Evolutionary conservation across 805 yeast genomes (phyloP), one percentile per base, ranked within the genome.

Genomic region (Zygosaccharomyces gambellarensis): DNA sequence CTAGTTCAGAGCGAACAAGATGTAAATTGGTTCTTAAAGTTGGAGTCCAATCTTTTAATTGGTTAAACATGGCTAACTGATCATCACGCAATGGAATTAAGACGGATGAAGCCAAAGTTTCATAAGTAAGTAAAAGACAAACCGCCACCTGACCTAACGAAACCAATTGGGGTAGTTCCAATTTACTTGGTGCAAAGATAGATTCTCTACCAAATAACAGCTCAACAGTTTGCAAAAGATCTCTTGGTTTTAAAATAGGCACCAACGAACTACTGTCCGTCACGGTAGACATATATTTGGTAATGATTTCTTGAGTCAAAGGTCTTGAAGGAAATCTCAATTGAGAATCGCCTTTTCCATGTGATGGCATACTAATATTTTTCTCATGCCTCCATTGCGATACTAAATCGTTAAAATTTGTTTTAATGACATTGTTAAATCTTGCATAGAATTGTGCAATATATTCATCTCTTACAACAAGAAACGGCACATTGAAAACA

Each of bases 21-120:
- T 49, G 43, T 23, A 62, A 36, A 39, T 63, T 60, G 1, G 48
- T 47, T 31, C 46, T 47, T 25, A 63, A 47, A 7, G 29, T 23
- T 5, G 56, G 54, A 3, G 50, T 31, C 42, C 49, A 54, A 3
- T 46, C 46, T 14, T 45, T 50, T 36, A 63, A 47, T 39, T 49
- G 50, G 11, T 49, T 45, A 28, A 57, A 60, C 29, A 46, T 45
- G n/a, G 43, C 44, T 39, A 56, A 28, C 44, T 57, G 57, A 9
- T 60, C 64, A 27, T 56, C 59, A 39, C 58, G 61, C 22, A 64
- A 47, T 10, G 61, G 55, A n/a, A 64, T 60, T 31, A 64, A 47
- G 3, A 64, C 68, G 3, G 65, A 56, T 2, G 67, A 63, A 2
- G 62, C 49, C 40, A 63, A 47, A 1, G 65, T 50, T 40, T 64